A percentile compares a stretch with the other conserved stretches of the same genome.
phyloP scores from a whole-genome alignment of 352 stramenopile genomes.

The Phytophthora capsici region DNA sequence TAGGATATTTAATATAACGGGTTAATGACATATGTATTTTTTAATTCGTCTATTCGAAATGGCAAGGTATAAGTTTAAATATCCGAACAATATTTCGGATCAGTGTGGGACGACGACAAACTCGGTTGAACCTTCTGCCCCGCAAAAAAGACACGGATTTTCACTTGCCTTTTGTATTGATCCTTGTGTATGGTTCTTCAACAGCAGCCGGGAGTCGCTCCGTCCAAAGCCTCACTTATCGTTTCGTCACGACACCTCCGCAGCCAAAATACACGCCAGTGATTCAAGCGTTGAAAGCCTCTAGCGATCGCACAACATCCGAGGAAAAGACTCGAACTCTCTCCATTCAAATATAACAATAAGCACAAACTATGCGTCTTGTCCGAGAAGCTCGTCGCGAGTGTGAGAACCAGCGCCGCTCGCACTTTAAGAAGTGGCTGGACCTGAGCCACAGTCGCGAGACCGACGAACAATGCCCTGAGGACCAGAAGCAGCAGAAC shows the following conservation, averaged over 20 bases:
- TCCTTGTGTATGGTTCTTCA: constrained; percentile 9
- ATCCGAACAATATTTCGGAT: neutral
- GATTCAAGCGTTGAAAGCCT: constrained; percentile 12
- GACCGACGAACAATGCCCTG: constrained; percentile 4
- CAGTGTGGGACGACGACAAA: constrained; percentile 9
- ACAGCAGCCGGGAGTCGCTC: constrained; percentile 8
- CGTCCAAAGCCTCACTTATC: constrained; percentile 5
- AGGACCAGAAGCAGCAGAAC: constrained; percentile 23
- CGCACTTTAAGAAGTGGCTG: constrained; percentile 41
- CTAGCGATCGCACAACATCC: constrained; percentile 5
- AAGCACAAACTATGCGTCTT: constrained; percentile 35
- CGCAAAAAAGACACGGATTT: constrained; percentile 15
- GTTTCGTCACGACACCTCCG: constrained; percentile 5
- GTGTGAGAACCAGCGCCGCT: constrained; percentile 44
- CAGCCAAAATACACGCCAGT: neutral
- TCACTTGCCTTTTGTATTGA: constrained; percentile 22
- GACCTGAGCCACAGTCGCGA: constrained; percentile 22
- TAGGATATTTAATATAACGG: neutral
- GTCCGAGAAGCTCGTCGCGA: constrained; percentile 38
- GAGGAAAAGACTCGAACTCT: constrained; percentile 5
- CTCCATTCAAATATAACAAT: neutral
- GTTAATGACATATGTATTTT: no score
- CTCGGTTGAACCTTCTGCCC: constrained; percentile 12
- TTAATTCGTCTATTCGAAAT: no score
- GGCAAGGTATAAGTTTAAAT: neutral